Conservation (phyloP, 2,329 filamentous ascomycete genomes). For the Neoascochyta sp. region DNA sequence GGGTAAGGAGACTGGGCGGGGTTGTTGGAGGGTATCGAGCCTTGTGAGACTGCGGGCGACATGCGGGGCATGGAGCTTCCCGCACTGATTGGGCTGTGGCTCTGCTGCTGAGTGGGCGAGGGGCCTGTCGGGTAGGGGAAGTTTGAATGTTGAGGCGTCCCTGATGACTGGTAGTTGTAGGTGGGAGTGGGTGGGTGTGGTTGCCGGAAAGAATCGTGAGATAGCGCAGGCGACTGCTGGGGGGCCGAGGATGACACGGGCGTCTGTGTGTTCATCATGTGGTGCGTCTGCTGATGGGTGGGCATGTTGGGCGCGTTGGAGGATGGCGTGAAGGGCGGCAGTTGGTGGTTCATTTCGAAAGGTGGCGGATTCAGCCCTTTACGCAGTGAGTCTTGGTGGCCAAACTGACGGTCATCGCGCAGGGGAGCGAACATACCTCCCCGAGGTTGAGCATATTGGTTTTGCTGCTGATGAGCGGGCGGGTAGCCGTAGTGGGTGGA, state of each 20-base stretch:
- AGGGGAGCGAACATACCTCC: slow-evolving; percentile 54
- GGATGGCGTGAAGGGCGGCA: slow-evolving; percentile 60
- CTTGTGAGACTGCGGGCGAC: slow-evolving; percentile 49
- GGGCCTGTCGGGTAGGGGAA: slow-evolving; percentile 50
- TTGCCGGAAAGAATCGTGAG: slow-evolving; percentile 58
- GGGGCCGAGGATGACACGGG: slow-evolving; percentile 38
- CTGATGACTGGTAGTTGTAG: slow-evolving; percentile 59
- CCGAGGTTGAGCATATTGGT: slow-evolving; percentile 30
- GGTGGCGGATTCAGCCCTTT: slow-evolving; percentile 64
- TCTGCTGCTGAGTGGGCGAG: slow-evolving; percentile 45
- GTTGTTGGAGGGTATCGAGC: slow-evolving; percentile 47
- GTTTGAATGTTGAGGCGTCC: slow-evolving; percentile 48
- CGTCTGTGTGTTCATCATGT: slow-evolving; percentile 48
- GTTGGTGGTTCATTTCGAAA: slow-evolving; percentile 59
- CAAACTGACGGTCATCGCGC: slow-evolving; percentile 51
- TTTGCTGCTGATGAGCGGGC: slow-evolving; percentile 34
- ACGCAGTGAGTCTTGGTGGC: slow-evolving; percentile 56
- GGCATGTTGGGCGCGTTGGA: slow-evolving; percentile 50
- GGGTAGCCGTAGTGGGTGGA: slow-evolving; percentile 54
- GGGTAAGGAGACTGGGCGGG: slow-evolving; percentile 43
- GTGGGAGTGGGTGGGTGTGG: slow-evolving; percentile 58
- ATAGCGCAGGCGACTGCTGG: slow-evolving; percentile 52
- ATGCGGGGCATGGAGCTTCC: slow-evolving; percentile 48
- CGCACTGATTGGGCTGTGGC: slow-evolving; percentile 46
- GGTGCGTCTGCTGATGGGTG: slow-evolving; percentile 40